A percentile compares a stretch with the other conserved stretches of the same genome.
Evolutionary conservation across 225 moss, liverwort and hornwort species (phyloP).

Genomic region (Marchantia polymorpha): DNA sequence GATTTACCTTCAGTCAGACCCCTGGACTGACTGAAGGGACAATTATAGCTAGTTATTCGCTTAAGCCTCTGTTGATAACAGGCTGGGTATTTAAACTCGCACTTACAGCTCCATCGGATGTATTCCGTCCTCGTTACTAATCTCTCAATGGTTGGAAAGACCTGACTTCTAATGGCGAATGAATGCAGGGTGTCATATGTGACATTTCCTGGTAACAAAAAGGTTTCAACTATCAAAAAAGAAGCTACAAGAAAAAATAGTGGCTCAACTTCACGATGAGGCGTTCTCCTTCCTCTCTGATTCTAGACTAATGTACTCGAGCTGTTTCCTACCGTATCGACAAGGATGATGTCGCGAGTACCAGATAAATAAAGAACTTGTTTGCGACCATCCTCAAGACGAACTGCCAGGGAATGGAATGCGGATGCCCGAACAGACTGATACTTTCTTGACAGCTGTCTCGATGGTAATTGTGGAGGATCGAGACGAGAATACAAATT

Average conservation of each 20-base stretch:
- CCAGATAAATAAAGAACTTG: conserved; percentile 55
- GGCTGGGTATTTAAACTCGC: conserved; percentile 64
- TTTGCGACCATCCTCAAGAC: conserved; percentile 55
- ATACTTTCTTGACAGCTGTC: conserved; percentile 43
- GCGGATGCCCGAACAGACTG: conserved; percentile 64
- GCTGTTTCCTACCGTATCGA: conserved; percentile 40
- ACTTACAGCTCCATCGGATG: conserved; percentile 20
- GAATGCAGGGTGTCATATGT: conserved; percentile 61
- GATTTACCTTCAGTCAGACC: conserved; percentile 31
- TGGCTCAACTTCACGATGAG: conserved; percentile 69
- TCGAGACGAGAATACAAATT: background rate
- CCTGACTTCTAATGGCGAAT: conserved; percentile 69
- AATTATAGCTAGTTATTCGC: conserved; percentile 84
- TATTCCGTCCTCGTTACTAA: conserved; percentile 47
- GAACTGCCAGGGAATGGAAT: conserved; percentile 56
- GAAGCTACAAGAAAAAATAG: conserved; percentile 61
- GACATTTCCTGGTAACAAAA: conserved; percentile 52
- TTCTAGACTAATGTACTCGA: conserved; percentile 33
- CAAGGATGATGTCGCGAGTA: conserved; percentile 50
- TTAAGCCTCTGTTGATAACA: conserved; percentile 62
- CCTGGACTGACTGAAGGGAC: conserved; percentile 35
- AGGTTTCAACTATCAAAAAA: conserved; percentile 48
- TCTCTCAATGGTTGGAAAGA: conserved; percentile 52
- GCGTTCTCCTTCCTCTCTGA: conserved; percentile 68
- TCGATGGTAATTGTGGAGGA: conserved; percentile 45